Evolutionary conservation across 176 grass and related monocot species (phyloP).

Genomic region (Phragmites australis): DNA sequence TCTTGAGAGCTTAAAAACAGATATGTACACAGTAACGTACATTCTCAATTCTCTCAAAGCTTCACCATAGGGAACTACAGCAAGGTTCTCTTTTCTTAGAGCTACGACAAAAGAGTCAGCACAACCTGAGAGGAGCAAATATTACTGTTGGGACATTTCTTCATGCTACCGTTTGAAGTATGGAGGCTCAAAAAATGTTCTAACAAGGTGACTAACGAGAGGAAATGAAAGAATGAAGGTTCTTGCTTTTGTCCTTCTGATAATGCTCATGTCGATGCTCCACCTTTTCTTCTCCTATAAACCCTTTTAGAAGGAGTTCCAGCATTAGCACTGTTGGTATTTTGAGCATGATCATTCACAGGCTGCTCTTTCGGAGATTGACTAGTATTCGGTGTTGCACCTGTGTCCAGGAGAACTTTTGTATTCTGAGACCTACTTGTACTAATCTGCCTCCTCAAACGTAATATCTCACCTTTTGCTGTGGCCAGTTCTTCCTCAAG

Average conservation of each 20-base stretch:
- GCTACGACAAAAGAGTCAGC: not conserved
- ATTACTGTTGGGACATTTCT: not conserved
- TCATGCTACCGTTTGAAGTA: slow-evolving; percentile 9
- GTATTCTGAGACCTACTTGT: slow-evolving; percentile 13
- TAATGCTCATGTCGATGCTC: slow-evolving; percentile 34
- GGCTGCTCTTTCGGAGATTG: slow-evolving; percentile 39
- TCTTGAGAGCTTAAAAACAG: not conserved
- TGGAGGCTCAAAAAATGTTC: not conserved
- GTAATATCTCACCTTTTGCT: slow-evolving; percentile 86
- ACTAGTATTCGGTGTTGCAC: slow-evolving; percentile 11
- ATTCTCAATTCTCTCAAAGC: slow-evolving; percentile 7
- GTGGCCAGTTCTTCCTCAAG: slow-evolving; percentile 87
- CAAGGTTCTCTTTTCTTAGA: not conserved
- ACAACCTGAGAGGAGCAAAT: not conserved
- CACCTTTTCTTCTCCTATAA: slow-evolving; percentile 63
- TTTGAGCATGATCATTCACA: slow-evolving; percentile 40
- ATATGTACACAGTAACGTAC: slow-evolving; percentile 37
- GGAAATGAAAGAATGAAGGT: slow-evolving; percentile 18
- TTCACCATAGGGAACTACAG: slow-evolving; percentile 9
- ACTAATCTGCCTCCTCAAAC: slow-evolving; percentile 63
- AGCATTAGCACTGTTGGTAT: slow-evolving; percentile 42
- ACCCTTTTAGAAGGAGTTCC: slow-evolving; percentile 46
- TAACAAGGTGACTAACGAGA: slow-evolving; percentile 21
- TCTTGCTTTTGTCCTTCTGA: slow-evolving; percentile 16
- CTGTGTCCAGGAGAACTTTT: slow-evolving; percentile 16